These are phyloP conservation scores for Plasmodium ovale DNA, from an alignment of 169 alveolate genomes.

Conservation along the genomic window DNA sequence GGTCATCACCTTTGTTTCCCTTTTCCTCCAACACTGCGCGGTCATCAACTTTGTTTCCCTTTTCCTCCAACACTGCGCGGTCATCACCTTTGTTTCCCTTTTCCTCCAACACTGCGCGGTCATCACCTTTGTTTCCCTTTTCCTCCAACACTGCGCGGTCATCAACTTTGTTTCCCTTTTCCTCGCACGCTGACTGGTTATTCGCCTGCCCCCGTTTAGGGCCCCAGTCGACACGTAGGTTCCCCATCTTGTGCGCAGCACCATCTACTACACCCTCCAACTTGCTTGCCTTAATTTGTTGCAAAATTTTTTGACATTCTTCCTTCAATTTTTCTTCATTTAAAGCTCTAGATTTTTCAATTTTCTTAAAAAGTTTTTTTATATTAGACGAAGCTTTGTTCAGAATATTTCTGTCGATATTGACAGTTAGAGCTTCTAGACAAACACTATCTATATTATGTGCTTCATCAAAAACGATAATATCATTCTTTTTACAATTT, in stretches of 20 bases:
- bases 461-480: conserved; percentile 98
- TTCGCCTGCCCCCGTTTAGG: background rate
- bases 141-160: background rate
- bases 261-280: background rate
- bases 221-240: background rate
- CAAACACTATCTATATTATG: conserved; percentile 99
- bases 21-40: background rate
- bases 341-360: conserved; percentile 81
- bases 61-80: background rate
- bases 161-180: background rate
- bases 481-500: conserved; percentile 60
- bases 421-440: conserved; percentile 96
- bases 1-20: background rate
- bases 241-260: too few relatives aligned
- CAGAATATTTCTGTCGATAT: conserved; percentile 89
- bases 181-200: background rate
- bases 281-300: conserved; percentile 1
- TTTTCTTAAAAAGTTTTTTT: conserved; percentile 79
- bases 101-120: background rate
- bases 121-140: background rate
- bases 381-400: conserved; percentile 91
- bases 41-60: background rate
- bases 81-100: background rate
- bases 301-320: conserved; percentile 54
- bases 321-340: conserved; percentile 77